phyloP scores from a whole-genome alignment of 2,329 filamentous ascomycete genomes.

The Sclerotinia trifoliorum region DNA sequence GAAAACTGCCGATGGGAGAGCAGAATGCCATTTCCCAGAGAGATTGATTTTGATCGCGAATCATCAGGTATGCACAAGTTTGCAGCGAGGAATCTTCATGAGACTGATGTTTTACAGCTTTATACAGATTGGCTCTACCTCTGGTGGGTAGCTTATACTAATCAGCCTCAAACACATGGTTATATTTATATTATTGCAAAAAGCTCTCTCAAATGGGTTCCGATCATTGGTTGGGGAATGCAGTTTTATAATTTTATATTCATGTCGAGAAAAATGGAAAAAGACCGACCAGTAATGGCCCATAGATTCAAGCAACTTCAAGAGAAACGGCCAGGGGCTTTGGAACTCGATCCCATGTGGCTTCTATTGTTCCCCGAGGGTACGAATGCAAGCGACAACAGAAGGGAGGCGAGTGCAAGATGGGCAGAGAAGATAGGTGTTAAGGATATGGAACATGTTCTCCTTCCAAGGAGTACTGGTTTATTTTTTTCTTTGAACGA shows the following conservation, averaged over 20 bases:
- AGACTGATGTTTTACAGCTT: conserved; percentile 49
- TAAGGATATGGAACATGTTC: conserved; percentile 68
- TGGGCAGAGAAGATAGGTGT: conserved; percentile 78
- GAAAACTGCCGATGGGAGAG: conserved; percentile 66
- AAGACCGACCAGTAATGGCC: conserved; percentile 72
- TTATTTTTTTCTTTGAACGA: conserved; percentile 77
- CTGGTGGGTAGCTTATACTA: conserved; percentile 91
- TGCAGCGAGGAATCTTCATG: neutral
- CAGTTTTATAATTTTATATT: conserved; percentile 90
- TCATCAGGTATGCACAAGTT: conserved; percentile 60
- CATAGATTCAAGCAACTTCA: conserved; percentile 71
- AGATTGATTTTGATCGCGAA: conserved; percentile 82
- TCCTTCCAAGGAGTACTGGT: conserved; percentile 79
- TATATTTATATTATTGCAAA: conserved; percentile 90
- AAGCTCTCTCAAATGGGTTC: conserved; percentile 79
- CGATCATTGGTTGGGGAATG: conserved; percentile 76
- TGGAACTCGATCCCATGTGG: conserved; percentile 80
- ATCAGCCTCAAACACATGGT: conserved; percentile 72
- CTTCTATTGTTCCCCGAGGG: conserved; percentile 84
- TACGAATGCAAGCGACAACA: conserved; percentile 74
- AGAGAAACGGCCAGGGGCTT: conserved; percentile 52
- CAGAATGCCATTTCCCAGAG: conserved; percentile 78
- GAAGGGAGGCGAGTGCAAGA: conserved; percentile 64
- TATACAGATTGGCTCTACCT: conserved; percentile 92
- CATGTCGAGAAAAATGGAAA: conserved; percentile 84